Evolutionary conservation across 495 filamentous ascomycete genomes (phyloP).

Genomic region (Xylaria cubensis): DNA sequence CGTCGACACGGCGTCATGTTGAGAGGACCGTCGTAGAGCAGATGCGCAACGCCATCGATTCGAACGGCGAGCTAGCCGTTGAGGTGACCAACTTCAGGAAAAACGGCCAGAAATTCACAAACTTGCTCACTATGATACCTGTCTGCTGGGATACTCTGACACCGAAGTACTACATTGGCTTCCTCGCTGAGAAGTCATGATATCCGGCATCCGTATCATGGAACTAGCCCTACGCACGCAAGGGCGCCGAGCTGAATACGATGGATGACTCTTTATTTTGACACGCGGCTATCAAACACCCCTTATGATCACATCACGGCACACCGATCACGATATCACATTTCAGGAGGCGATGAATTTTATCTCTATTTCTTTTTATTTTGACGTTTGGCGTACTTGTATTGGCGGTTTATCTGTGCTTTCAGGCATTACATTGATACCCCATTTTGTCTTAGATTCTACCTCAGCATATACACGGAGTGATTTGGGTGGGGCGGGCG

Average conservation of each 20-base stretch:
- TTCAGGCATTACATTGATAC: constrained; percentile 41
- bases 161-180: constrained; percentile 50
- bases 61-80: constrained; percentile 49
- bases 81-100: constrained; percentile 59
- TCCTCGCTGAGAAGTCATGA: constrained; percentile 31
- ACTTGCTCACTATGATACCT: constrained; percentile 58
- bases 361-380: neutral
- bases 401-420: constrained; percentile 28
- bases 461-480: constrained; percentile 3
- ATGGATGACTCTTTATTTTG: neutral
- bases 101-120: constrained; percentile 52
- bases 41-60: constrained; percentile 50
- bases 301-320: neutral
- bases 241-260: neutral
- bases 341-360: neutral
- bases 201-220: neutral
- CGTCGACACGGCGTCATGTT: constrained; percentile 42
- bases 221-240: too few relatives aligned
- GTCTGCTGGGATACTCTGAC: constrained; percentile 39
- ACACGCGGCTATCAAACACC: neutral
- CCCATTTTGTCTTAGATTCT: constrained; percentile 22
- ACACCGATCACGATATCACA: constrained; percentile 2
- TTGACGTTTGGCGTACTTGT: neutral
- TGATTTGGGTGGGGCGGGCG: neutral
- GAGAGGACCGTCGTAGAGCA: constrained; percentile 44